Conservation (phyloP, 177 flowering plant genomes). For the Vitis hybrid region DNA sequence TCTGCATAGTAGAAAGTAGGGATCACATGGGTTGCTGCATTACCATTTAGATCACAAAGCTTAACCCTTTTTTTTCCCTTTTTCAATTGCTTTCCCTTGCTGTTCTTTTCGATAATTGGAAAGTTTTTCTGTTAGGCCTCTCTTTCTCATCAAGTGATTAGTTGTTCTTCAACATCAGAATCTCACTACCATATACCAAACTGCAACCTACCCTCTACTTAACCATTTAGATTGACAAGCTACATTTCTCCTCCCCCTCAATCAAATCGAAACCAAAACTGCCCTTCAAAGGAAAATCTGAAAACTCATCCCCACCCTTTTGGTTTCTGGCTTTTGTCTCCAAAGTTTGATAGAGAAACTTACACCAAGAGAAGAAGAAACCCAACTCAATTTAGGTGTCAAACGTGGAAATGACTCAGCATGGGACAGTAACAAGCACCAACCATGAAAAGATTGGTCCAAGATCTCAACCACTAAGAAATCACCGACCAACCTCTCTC, state of each 20-base stretch:
- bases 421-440: slow-evolving; percentile 12
- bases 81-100: background rate
- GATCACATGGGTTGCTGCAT: slow-evolving; percentile 19
- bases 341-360: background rate
- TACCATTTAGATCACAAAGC: slow-evolving; percentile 4
- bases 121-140: background rate
- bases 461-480: slow-evolving; percentile 10
- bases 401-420: slow-evolving; percentile 29
- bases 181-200: background rate
- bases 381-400: background rate
- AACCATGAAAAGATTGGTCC: slow-evolving; percentile 1
- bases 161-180: background rate
- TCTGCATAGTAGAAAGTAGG: slow-evolving; percentile 6
- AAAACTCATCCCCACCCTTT: background rate
- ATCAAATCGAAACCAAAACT: slow-evolving; percentile 8
- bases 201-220: background rate
- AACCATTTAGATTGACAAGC: too few relatives aligned
- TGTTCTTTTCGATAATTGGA: background rate
- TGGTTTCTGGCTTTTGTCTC: slow-evolving; percentile 4
- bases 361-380: background rate
- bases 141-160: background rate
- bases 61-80: slow-evolving; percentile 3
- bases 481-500: slow-evolving; percentile 7
- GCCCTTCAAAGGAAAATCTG: background rate
- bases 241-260: background rate